Base-by-base conservation (phyloP, 495 filamentous ascomycete genomes). In the Penicillium paxilli region DNA sequence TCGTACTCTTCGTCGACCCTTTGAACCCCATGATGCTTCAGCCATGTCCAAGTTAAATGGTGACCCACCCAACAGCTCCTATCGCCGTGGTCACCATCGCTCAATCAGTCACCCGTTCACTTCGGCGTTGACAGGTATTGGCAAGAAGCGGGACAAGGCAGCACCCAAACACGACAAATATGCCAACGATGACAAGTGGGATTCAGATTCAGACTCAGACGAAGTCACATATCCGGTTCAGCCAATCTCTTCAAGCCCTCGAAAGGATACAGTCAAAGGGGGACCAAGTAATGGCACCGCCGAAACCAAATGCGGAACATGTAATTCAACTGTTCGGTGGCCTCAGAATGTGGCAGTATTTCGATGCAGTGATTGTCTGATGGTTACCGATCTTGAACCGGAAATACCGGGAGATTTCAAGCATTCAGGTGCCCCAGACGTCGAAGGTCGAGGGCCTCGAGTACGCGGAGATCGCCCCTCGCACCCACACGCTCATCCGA, bases 321-420 rank as follows among this genome's bases (percentile, higher is more conserved):
- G 92, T 66, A 88, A 87, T 65, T 88, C 87, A 44, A 82, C 83
- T 35, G 84, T 96, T 44, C 84, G 86, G 44, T 96, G 91, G 89
- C 91, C 92, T n/a, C 81, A 79, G 53, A 78, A 86, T 51, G 65
- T 93, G 58, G 80, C 81, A 22, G 78, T 87, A 37, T 96, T 92
- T 71, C 80, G 90, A 59, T 97, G 92, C 69, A 88, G 89, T 26
- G 83, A 88, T 44, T 97, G 92, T 69, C 73, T 91, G 60, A 96
- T 88, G 44, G 83, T 97, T 60, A 96, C 94, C 59, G 92, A 96
- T 64, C 64, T 96, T 44, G 80, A 83, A 53, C 83, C 83, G 11
- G 56, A 63, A n/a, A 9, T 32, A 0, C 19, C 28, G 19, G 56
- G 42, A 22, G 71, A 74, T 20, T 24, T 55, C 24, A 68, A 56